phyloP scores from a whole-genome alignment of 1,284 basidiomycete species.

The Coriolopsis trogii region DNA sequence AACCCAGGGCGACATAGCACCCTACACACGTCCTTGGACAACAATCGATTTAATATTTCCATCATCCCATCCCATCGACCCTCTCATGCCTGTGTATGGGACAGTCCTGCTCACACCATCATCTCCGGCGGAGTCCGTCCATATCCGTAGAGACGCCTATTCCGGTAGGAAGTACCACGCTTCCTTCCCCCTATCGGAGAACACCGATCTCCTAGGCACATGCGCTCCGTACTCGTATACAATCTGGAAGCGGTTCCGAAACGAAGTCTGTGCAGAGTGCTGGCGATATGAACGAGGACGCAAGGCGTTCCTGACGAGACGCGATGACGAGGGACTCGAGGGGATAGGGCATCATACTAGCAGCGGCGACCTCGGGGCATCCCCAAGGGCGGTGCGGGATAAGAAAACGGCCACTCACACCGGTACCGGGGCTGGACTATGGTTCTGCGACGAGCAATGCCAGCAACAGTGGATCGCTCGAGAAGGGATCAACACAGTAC shows the following conservation, averaged over 20 bases:
- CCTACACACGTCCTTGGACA: not conserved
- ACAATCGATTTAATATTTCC: not conserved
- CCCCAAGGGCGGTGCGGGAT: not conserved
- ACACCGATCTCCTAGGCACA: slow-evolving; percentile 26
- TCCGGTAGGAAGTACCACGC: slow-evolving; percentile 34
- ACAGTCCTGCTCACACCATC: slow-evolving; percentile 1
- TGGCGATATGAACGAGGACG: slow-evolving; percentile 58
- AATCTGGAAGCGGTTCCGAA: slow-evolving; percentile 49
- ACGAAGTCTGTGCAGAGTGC: slow-evolving; percentile 66
- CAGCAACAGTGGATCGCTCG: slow-evolving; percentile 45
- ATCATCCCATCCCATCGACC: not conserved
- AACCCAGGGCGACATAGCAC: not conserved
- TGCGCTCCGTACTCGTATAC: slow-evolving; percentile 33
- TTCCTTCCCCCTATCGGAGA: slow-evolving; percentile 21
- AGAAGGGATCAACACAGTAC: slow-evolving; percentile 35
- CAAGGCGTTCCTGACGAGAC: slow-evolving; percentile 30
- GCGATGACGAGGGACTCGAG: slow-evolving; percentile 27
- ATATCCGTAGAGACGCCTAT: slow-evolving; percentile 22
- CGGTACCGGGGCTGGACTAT: slow-evolving; percentile 40
- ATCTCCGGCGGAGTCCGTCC: slow-evolving; percentile 5
- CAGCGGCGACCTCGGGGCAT: not conserved
- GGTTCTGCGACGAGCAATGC: slow-evolving; percentile 58
- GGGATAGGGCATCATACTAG: too few species aligned
- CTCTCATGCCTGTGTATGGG: slow-evolving; percentile 3
- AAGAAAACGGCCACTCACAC: not conserved